Evolutionary conservation across 2,329 filamentous ascomycete genomes (phyloP).

Genomic region (Penicillium sp.): DNA sequence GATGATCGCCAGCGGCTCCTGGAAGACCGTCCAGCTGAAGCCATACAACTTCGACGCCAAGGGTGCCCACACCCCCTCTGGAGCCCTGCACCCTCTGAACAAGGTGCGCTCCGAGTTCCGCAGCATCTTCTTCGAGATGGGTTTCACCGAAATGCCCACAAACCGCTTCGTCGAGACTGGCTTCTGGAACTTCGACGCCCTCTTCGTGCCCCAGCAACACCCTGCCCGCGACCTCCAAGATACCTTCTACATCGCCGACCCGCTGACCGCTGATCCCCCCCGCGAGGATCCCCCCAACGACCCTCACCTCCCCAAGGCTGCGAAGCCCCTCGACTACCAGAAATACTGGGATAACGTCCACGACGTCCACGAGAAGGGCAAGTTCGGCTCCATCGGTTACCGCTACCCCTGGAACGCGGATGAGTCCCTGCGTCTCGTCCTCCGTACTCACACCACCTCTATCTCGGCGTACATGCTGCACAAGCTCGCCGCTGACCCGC

Average conservation of each 20-base stretch:
- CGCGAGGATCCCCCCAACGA: constrained; percentile 54
- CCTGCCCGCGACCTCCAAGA: constrained; percentile 96
- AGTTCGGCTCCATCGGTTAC: constrained; percentile 94
- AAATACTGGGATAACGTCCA: constrained; percentile 86
- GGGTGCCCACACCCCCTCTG: constrained; percentile 51
- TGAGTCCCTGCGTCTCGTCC: constrained; percentile 81
- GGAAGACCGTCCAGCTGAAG: constrained; percentile 91
- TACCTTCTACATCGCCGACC: constrained; percentile 97
- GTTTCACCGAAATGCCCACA: constrained; percentile 97
- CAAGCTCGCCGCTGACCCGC: constrained; percentile 78
- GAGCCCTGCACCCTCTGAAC: constrained; percentile 64
- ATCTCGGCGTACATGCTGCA: constrained; percentile 89
- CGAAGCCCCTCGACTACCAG: constrained; percentile 65
- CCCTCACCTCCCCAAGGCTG: constrained; percentile 41
- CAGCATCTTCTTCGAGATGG: constrained; percentile 99
- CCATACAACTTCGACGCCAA: constrained; percentile 75
- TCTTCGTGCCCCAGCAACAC: constrained; percentile 97
- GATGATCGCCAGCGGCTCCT: constrained; percentile 81
- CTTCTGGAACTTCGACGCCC: constrained; percentile 98
- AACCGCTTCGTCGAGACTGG: constrained; percentile 91
- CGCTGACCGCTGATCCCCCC: constrained; percentile 68
- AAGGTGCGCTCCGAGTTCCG: constrained; percentile 96
- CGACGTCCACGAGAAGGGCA: constrained; percentile 84
- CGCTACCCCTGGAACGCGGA: constrained; percentile 89
- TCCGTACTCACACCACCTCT: constrained; percentile 94